Percentiles rank a stretch among this genome's conserved stretches.
Conservation (phyloP, 2,329 filamentous ascomycete species). For the Cladosporium sp. region DNA sequence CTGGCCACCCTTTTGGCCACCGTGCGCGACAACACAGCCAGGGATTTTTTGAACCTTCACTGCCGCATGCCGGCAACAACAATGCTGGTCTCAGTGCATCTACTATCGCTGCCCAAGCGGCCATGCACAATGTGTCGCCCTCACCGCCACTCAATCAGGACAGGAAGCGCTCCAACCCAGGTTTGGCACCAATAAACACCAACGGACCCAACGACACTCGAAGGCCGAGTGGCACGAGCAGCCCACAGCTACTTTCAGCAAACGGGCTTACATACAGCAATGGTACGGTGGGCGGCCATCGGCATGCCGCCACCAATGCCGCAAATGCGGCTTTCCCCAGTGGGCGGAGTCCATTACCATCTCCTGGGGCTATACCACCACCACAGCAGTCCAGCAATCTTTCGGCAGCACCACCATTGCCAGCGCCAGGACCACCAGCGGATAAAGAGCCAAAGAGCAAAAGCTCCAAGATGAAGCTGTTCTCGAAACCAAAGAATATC, state of each 20-base stretch:
- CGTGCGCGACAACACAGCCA: conserved; percentile 65
- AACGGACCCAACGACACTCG: conserved; percentile 17
- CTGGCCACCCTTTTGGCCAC: conserved; percentile 41
- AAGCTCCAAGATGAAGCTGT: conserved; percentile 76
- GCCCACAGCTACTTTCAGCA: conserved; percentile 24
- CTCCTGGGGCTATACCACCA: conserved; percentile 29
- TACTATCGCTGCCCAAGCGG: conserved; percentile 74
- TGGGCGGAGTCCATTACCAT: conserved; percentile 48
- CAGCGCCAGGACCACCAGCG: conserved; percentile 18
- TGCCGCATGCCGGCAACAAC: conserved; percentile 46
- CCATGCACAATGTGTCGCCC: conserved; percentile 52
- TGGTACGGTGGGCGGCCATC: conserved; percentile 55
- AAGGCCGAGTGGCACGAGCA: conserved; percentile 24
- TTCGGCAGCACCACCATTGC: conserved; percentile 16
- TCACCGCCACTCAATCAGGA: conserved; percentile 23
- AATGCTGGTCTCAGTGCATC: conserved; percentile 53
- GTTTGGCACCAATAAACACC: conserved; percentile 51
- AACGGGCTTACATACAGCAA: conserved; percentile 49
- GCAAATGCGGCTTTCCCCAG: conserved; percentile 67
- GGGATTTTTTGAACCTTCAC: conserved; percentile 69
- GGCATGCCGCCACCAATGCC: conserved; percentile 63
- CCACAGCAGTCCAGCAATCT: conserved; percentile 9
- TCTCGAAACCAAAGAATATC: conserved; percentile 72
- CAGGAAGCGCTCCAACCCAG: conserved; percentile 69
- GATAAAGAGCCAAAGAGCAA: conserved; percentile 60